Base-by-base conservation (phyloP, 495 filamentous ascomycete species). In the Corynascus novoguineensis region DNA sequence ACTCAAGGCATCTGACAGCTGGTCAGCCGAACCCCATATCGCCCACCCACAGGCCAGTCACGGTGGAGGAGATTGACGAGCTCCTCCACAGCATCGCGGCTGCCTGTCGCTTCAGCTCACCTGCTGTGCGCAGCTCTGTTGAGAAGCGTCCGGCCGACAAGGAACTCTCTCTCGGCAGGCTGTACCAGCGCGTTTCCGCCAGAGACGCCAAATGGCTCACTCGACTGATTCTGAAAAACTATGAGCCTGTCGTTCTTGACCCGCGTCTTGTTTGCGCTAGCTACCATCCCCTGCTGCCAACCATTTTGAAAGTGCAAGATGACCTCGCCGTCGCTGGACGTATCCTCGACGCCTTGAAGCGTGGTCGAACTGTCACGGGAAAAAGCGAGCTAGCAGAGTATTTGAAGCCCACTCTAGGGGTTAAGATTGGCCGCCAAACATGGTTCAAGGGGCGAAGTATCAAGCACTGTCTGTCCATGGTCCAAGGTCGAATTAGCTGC, bases 151-250 rank as follows among this genome's bases (percentile, higher is more conserved):
- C 59, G 0, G 38, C 53, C 1, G 65, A 78, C 37, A 67, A 75
- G 9, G 80, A 84, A 21, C 64, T 71, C 9, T 60, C 75, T 9
- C 64, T 90, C 1, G 73, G 75, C 17, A 64, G 68, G 27, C 63
- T 90, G 0, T 89, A 86, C 67, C 77, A 69, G 40, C 76, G 81
- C 12, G 58, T 90, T 27, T 78, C 79, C 41, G 82, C 86, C 15
- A 76, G 81, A 37, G 87, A 96, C 65, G 88, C 85, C 0, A 96
- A 96, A 71, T 96, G 92, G 92, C 77, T 97, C 11, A 90, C 88
- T 0, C 78, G 92, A 7, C 71, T 93, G 66, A 80, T 97, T 34
- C 69, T 97, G 19, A 93, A 95, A 68, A 81, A 83, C 51, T 88
- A 84, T 60, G 71, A 72, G 17, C 86, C 88, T 0, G 78, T 92